phyloP scores from a whole-genome alignment of 78 protist species.

The Emiliania huxleyi region DNA sequence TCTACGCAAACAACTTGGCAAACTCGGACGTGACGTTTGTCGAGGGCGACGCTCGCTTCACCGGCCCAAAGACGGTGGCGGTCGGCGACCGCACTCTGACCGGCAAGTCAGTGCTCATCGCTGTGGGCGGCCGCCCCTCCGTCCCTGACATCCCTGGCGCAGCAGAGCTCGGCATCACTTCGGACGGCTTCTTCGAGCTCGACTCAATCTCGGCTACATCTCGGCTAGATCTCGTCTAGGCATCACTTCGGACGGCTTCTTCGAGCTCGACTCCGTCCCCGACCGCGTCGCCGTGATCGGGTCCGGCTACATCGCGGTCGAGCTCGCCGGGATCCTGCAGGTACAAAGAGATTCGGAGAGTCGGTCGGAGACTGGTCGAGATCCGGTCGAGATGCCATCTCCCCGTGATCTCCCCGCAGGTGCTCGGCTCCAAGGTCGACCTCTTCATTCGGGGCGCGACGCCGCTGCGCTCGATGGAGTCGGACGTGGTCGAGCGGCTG shows the following conservation, averaged over 20 bases:
- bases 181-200: constrained; percentile 24
- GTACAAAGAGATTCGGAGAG: too few species aligned
- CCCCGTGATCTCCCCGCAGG: too few species aligned
- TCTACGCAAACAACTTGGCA: background rate
- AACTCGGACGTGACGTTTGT: background rate
- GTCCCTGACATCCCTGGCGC: constrained; percentile 13
- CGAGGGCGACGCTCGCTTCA: background rate
- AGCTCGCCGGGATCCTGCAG: constrained; percentile 39
- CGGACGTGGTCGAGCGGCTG: background rate
- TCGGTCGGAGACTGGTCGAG: too few species aligned
- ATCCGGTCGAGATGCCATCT: too few species aligned
- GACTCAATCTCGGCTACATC: too few species aligned
- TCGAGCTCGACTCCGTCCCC: background rate
- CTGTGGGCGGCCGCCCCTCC: constrained; percentile 15
- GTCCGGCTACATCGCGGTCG: constrained; percentile 49
- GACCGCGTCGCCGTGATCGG: constrained; percentile 2
- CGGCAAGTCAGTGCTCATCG: background rate
- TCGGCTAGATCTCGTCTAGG: background rate
- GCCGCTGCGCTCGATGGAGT: background rate
- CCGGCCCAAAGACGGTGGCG: background rate
- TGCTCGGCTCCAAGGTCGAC: background rate
- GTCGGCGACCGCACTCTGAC: background rate
- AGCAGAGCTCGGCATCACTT: background rate
- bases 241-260: background rate
- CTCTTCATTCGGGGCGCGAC: background rate